Evolutionary conservation across 805 yeast species (phyloP).

Genomic region (Myxozyma sirexii): DNA sequence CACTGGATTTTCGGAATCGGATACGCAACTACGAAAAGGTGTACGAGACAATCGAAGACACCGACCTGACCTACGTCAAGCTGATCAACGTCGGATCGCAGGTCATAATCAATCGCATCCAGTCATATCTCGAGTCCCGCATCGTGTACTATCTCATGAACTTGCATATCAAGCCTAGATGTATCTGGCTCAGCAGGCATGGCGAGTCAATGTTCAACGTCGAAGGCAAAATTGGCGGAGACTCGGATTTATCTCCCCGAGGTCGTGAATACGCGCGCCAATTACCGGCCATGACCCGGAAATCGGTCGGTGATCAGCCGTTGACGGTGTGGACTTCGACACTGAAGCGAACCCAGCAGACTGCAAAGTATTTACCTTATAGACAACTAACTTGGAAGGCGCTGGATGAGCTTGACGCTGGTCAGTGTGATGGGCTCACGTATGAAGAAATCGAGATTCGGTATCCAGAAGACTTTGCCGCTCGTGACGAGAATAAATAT

Average conservation of each 20-base stretch:
- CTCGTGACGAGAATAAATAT: conserved; percentile 93
- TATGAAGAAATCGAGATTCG: conserved; percentile 84
- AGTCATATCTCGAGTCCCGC: conserved; percentile 85
- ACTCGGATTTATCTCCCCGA: conserved; percentile 78
- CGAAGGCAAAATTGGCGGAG: conserved; percentile 96
- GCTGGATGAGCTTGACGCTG: conserved; percentile 94
- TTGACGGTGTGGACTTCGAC: conserved; percentile 97
- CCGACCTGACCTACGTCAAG: conserved; percentile 76
- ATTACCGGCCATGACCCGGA: conserved; percentile 72
- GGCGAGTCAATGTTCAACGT: conserved; percentile 93
- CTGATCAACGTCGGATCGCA: conserved; percentile 85
- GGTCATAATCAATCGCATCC: conserved; percentile 83
- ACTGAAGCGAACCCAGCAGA: conserved; percentile 85
- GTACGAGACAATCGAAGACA: conserved; percentile 74
- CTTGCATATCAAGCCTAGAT: conserved; percentile 86
- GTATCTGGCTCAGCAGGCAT: conserved; percentile 92
- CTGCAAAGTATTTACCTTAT: conserved; percentile 80
- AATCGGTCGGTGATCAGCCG: conserved; percentile 56
- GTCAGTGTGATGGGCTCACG: conserved; percentile 96
- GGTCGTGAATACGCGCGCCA: conserved; percentile 82
- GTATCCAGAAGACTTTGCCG: conserved; percentile 93
- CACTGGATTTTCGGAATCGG: conserved; percentile 69
- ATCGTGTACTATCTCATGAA: conserved; percentile 96
- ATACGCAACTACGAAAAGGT: conserved; percentile 71
- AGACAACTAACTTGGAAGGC: conserved; percentile 94